Evolutionary conservation across 345 rosid species (phyloP).

Genomic region (Ailanthus altissimus): DNA sequence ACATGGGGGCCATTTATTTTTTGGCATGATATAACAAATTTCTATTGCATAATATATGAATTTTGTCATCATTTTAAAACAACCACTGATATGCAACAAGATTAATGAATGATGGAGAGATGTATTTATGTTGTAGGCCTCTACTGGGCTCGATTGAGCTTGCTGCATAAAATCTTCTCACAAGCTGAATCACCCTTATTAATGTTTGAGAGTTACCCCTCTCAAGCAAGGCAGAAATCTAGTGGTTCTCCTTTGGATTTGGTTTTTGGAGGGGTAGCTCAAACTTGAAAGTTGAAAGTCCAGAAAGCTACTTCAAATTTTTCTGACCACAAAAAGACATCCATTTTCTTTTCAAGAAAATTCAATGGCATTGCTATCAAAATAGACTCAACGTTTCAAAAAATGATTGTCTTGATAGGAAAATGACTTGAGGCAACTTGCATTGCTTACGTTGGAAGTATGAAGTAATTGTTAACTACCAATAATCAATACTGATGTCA

Average conservation of each 20-base stretch:
- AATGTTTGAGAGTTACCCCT: slow-evolving; percentile 27
- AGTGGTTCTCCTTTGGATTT: slow-evolving; percentile 8
- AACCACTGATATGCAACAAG: slow-evolving; percentile 29
- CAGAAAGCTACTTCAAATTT: neutral
- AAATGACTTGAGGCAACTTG: slow-evolving; percentile 29
- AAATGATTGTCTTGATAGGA: slow-evolving; percentile 23
- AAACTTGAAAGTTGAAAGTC: slow-evolving; percentile 24
- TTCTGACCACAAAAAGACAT: slow-evolving; percentile 13
- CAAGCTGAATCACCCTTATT: slow-evolving; percentile 26
- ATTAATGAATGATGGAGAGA: slow-evolving; percentile 26
- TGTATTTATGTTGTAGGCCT: neutral
- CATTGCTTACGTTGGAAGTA: slow-evolving; percentile 32
- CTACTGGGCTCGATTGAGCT: slow-evolving; percentile 22
- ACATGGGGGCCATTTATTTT: slow-evolving; percentile 31
- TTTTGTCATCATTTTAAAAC: slow-evolving; percentile 40
- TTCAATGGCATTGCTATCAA: neutral
- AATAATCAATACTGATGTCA: slow-evolving; percentile 7
- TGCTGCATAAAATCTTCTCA: slow-evolving; percentile 19
- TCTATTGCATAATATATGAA: slow-evolving; percentile 15
- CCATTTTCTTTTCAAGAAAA: neutral
- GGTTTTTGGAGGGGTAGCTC: slow-evolving; percentile 19
- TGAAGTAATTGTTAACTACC: slow-evolving; percentile 24
- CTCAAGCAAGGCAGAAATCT: slow-evolving; percentile 10
- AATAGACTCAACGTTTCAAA: neutral
- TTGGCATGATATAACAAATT: slow-evolving; percentile 26